phyloP scores from a whole-genome alignment of 768 basidiomycete genomes.

The Tulasnella sp. region DNA sequence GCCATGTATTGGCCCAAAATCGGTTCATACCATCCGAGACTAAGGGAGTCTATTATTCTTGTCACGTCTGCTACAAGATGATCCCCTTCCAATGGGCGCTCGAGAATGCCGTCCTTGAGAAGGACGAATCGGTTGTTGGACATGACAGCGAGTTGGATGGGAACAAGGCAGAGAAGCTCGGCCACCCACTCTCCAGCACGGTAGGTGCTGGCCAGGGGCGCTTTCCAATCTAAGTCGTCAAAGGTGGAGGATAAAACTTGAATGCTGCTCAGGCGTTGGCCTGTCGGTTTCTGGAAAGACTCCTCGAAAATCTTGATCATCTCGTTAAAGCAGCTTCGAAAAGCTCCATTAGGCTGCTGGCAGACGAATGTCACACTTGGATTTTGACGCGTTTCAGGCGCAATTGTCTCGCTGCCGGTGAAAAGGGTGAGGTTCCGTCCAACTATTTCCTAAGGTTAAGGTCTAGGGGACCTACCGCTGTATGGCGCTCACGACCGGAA shows the following conservation, averaged over 20 bases:
- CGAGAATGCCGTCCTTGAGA: conserved; percentile 56
- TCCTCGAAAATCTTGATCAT: conserved; percentile 50
- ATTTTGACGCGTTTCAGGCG: not conserved
- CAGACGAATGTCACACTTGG: conserved; percentile 1
- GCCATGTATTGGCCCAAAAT: conserved; percentile 62
- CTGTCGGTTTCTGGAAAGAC: conserved; percentile 52
- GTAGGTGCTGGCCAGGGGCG: conserved; percentile 36
- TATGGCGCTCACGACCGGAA: conserved; percentile 24
- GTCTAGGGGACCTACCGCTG: not conserved
- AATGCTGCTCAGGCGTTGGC: conserved; percentile 29
- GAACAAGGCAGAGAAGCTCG: conserved; percentile 58
- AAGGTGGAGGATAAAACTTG: conserved; percentile 32
- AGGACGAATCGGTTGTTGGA: conserved; percentile 60
- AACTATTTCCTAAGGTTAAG: not conserved
- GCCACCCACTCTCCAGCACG: conserved; percentile 60
- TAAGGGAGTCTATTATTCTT: conserved; percentile 53
- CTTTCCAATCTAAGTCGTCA: conserved; percentile 18
- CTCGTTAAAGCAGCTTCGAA: conserved; percentile 43
- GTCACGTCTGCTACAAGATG: no score
- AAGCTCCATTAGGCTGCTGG: not conserved
- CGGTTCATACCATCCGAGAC: conserved; percentile 64
- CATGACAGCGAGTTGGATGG: conserved; percentile 60
- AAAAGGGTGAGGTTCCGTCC: not conserved
- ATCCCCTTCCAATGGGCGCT: no score
- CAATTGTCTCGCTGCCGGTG: conserved; percentile 8